Evolutionary conservation across 176 grass and related monocot genomes (phyloP).

Genomic region (Panicum miliaceum): DNA sequence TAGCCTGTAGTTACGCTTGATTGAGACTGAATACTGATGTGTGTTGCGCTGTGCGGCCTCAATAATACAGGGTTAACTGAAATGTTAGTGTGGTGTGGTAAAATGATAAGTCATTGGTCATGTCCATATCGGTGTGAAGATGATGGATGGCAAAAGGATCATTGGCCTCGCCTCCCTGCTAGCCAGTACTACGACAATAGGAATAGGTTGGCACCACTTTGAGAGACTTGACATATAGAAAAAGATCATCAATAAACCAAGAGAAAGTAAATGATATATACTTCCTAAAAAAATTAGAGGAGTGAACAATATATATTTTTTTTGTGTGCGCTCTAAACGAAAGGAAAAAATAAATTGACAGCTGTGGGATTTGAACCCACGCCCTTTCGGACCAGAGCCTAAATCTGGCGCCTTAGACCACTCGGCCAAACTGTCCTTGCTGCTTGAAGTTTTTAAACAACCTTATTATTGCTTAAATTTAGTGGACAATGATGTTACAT

Average conservation of each 20-base stretch:
- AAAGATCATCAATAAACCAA: background rate
- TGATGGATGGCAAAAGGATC: background rate
- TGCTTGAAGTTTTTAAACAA: no score
- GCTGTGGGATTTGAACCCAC: constrained; percentile 99
- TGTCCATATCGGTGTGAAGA: background rate
- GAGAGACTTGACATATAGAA: background rate
- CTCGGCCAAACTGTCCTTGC: constrained; percentile 81
- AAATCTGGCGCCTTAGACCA: constrained; percentile 99
- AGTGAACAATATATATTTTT: no score
- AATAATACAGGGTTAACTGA: no score
- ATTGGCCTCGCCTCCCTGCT: background rate
- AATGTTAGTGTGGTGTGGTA: background rate
- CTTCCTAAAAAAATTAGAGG: no score
- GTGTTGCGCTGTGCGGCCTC: background rate
- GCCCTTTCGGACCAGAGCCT: constrained; percentile 99
- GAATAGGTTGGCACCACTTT: background rate
- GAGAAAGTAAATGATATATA: no score
- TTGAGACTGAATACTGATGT: background rate
- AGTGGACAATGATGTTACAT: no score
- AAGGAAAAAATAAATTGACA: constrained; percentile 13
- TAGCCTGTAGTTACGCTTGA: background rate
- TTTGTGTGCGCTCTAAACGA: no score
- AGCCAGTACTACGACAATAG: background rate
- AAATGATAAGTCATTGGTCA: background rate
- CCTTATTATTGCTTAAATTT: no score